Percentiles rank a stretch among this genome's conserved stretches.
Conservation (phyloP, 305 asterid species). For the Petunia hybrid region DNA sequence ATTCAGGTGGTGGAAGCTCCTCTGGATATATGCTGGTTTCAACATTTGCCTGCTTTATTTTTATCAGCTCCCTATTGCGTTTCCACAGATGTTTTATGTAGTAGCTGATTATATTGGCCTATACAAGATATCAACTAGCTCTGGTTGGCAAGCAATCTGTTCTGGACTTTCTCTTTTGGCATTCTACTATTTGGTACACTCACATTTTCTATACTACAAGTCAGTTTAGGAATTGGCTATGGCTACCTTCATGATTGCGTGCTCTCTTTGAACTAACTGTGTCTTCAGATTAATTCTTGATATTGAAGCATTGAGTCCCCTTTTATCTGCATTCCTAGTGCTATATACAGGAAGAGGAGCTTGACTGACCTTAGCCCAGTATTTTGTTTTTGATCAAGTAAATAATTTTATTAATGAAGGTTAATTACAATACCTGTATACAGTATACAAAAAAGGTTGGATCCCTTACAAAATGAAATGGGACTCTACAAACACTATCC, state of each 20-base stretch:
- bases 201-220: not conserved
- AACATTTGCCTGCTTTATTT: constrained; percentile 75
- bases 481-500: too few species aligned
- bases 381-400: too few species aligned
- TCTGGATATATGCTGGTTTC: constrained; percentile 85
- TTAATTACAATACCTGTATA: too few species aligned
- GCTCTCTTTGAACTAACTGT: constrained; percentile 24
- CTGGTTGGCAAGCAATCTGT: constrained; percentile 80
- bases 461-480: too few species aligned
- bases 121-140: constrained; percentile 63
- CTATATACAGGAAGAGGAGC: not conserved
- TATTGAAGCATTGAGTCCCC: constrained; percentile 26
- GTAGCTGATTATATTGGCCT: constrained; percentile 73
- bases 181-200: constrained; percentile 87
- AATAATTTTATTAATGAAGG: too few species aligned
- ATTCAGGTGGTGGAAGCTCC: constrained; percentile 96
- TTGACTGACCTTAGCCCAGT: constrained; percentile 24
- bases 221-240: not conserved
- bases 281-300: constrained; percentile 1
- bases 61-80: constrained; percentile 84
- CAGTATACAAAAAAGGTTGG: too few species aligned
- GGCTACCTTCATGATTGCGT: constrained; percentile 11
- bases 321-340: constrained; percentile 10
- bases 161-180: constrained; percentile 81
- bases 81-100: constrained; percentile 56